These are phyloP conservation scores for Phytophthora melonis DNA, from an alignment of 352 stramenopile species.

Conservation along the genomic window DNA sequence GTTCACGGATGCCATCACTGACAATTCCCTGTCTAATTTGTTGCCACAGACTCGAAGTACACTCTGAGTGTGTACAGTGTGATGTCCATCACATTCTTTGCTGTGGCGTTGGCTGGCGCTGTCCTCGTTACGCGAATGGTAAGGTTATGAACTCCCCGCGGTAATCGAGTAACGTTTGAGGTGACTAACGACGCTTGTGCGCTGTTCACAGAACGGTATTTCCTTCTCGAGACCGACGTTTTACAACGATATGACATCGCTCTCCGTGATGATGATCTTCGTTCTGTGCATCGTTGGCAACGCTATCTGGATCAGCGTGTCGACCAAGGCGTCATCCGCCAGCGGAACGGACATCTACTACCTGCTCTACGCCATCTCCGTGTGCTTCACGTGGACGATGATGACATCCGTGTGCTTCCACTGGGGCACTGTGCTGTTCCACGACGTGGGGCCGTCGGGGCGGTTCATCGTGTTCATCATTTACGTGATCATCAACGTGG, in stretches of 20 bases:
- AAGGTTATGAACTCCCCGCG: not conserved
- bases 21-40: conserved; percentile 12
- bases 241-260: conserved; percentile 89
- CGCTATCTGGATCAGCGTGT: conserved; percentile 84
- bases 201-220: conserved; percentile 70
- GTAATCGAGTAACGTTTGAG: no score
- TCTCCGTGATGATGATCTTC: conserved; percentile 81
- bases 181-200: not conserved
- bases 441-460: conserved; percentile 65
- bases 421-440: conserved; percentile 80
- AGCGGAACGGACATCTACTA: conserved; percentile 80
- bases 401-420: conserved; percentile 90
- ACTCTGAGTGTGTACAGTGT: conserved; percentile 88
- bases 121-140: conserved; percentile 88
- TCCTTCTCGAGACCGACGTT: conserved; percentile 79
- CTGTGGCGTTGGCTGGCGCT: conserved; percentile 74
- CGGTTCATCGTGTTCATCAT: conserved; percentile 65
- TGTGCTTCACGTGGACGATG: conserved; percentile 86
- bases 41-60: conserved; percentile 59
- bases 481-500: conserved; percentile 70
- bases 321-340: conserved; percentile 51
- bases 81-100: conserved; percentile 88
- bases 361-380: conserved; percentile 69
- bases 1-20: conserved; percentile 7
- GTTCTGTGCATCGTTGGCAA: conserved; percentile 79